These are phyloP conservation scores for Sugiyamaella sp. DNA, from an alignment of 1,139 yeast species.

Conservation along the genomic window DNA sequence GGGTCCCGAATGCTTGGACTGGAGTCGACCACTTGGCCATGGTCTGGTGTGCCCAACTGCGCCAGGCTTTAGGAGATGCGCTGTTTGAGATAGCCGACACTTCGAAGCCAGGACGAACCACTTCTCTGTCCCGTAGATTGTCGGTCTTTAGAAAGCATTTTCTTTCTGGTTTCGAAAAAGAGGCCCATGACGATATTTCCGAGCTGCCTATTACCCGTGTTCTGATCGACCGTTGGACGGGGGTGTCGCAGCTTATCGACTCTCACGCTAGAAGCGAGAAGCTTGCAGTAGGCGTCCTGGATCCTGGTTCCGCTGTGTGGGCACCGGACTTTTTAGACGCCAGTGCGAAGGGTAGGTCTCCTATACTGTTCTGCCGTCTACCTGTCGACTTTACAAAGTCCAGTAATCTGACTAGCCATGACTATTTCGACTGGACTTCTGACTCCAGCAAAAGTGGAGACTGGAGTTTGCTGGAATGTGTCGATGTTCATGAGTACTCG, in stretches of 20 bases:
- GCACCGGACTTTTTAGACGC: constrained; percentile 8
- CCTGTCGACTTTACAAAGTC: neutral
- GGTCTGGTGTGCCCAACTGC: constrained; percentile 93
- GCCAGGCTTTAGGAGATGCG: constrained; percentile 62
- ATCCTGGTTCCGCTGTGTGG: constrained; percentile 15
- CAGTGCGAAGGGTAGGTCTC: constrained; percentile 2
- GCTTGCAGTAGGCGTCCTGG: constrained; percentile 2
- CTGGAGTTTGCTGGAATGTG: constrained; percentile 4
- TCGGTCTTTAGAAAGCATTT: constrained; percentile 51
- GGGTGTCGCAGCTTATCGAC: constrained; percentile 6
- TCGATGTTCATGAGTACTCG: constrained; percentile 9
- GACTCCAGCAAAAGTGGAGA: neutral
- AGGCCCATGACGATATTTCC: neutral
- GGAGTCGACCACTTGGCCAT: constrained; percentile 94
- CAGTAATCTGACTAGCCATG: neutral
- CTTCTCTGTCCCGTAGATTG: constrained; percentile 59
- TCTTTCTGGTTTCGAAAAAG: constrained; percentile 59
- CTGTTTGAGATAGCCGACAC: constrained; percentile 63
- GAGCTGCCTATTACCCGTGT: neutral
- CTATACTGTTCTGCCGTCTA: constrained; percentile 11
- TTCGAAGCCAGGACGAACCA: constrained; percentile 55
- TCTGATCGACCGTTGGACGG: constrained; percentile 10
- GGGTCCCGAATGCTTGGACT: constrained; percentile 92
- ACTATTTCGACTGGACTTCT: constrained; percentile 11
- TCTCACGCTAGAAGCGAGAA: constrained; percentile 2